A percentile compares a stretch with the other conserved stretches of the same genome.
phyloP scores from a whole-genome alignment of 164 flowering plant genomes.

The Pachysandra terminalis region DNA sequence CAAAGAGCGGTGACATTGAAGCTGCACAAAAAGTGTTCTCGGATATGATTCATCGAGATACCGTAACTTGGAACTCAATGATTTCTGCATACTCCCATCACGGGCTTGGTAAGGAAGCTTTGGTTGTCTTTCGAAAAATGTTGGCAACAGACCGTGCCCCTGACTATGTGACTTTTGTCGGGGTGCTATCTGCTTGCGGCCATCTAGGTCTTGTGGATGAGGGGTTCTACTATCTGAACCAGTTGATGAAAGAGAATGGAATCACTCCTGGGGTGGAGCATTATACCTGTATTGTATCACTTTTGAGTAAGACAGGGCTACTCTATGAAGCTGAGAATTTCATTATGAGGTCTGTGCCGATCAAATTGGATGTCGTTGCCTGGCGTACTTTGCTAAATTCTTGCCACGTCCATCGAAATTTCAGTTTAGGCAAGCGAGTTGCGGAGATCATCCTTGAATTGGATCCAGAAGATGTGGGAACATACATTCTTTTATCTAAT shows the following conservation, averaged over 20 bases:
- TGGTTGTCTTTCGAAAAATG: neutral
- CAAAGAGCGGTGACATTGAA: neutral
- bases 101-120: neutral
- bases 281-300: slow-evolving; percentile 1
- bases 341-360: neutral
- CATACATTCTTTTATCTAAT: neutral
- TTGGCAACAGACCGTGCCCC: neutral
- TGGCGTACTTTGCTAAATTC: slow-evolving; percentile 2
- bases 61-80: slow-evolving; percentile 4
- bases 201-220: neutral
- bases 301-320: neutral
- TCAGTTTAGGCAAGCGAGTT: neutral
- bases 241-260: neutral
- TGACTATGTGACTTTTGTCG: slow-evolving; percentile 1
- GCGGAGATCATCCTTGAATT: neutral
- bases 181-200: neutral
- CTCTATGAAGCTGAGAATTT: neutral
- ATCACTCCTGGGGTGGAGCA: neutral
- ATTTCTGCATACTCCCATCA: neutral
- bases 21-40: neutral
- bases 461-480: neutral
- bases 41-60: neutral
- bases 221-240: slow-evolving; percentile 1
- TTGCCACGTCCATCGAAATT: neutral
- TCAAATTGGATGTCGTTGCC: neutral